Percentiles rank a stretch among this genome's conserved stretches.
phyloP scores from a whole-genome alignment of 352 stramenopile species.

The Pythium chondricola region DNA sequence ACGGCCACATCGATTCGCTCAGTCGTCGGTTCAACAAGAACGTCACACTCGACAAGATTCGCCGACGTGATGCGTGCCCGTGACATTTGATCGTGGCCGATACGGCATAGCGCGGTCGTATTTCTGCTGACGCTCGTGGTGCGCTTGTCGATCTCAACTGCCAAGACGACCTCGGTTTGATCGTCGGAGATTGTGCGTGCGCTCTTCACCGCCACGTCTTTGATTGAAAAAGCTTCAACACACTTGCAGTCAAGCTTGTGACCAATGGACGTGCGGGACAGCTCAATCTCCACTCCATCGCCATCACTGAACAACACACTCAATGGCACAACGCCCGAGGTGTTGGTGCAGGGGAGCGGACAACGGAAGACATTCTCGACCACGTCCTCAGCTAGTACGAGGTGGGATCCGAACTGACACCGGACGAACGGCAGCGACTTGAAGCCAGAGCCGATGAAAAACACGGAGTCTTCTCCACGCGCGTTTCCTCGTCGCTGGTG shows the following conservation, averaged over 20 bases:
- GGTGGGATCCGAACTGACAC: slow-evolving; percentile 8
- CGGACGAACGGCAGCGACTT: slow-evolving; percentile 1
- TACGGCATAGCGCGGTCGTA: background rate
- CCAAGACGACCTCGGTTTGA: too few species aligned
- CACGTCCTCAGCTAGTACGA: slow-evolving; percentile 1
- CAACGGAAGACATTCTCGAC: slow-evolving; percentile 14
- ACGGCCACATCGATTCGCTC: background rate
- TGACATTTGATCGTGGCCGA: background rate
- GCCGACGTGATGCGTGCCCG: background rate
- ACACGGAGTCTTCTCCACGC: slow-evolving; percentile 6
- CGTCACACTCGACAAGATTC: background rate
- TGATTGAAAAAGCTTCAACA: too few species aligned
- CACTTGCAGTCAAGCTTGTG: too few species aligned
- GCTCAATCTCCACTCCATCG: too few species aligned
- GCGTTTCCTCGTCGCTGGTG: background rate
- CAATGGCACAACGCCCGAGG: background rate
- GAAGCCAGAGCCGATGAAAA: slow-evolving; percentile 12
- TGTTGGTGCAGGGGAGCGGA: background rate
- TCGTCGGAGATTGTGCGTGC: too few species aligned
- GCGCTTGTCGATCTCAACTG: too few species aligned
- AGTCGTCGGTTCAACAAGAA: background rate
- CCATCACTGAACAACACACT: too few species aligned
- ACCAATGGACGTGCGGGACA: too few species aligned
- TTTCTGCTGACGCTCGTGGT: too few species aligned
- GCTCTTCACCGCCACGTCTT: too few species aligned